Evolutionary conservation across 1,284 basidiomycete genomes (phyloP).

Genomic region (Malassezia obtusa): DNA sequence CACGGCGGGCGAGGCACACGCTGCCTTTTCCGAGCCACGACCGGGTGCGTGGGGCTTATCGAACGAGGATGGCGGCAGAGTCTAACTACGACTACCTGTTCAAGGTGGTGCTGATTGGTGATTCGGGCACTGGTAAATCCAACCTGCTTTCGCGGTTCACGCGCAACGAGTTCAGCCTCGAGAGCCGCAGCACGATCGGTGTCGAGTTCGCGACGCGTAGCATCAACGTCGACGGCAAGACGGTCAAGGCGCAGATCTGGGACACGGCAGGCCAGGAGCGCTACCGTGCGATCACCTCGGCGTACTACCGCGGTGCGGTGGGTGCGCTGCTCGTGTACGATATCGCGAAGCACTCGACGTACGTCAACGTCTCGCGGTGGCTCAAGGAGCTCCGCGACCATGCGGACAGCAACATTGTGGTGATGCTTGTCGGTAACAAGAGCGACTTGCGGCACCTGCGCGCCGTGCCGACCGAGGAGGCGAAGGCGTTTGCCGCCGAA

Average conservation of each 20-base stretch:
- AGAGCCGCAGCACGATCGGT: slow-evolving; percentile 88
- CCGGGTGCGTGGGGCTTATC: background rate
- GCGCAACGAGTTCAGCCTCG: slow-evolving; percentile 96
- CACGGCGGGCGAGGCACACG: background rate
- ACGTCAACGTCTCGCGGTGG: slow-evolving; percentile 92
- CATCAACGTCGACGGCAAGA: slow-evolving; percentile 90
- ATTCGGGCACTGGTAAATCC: slow-evolving; percentile 97
- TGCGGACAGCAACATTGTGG: slow-evolving; percentile 52
- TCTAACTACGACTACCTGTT: slow-evolving; percentile 46
- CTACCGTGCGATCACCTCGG: slow-evolving; percentile 93
- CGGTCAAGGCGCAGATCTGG: slow-evolving; percentile 98
- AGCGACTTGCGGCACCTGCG: slow-evolving; percentile 94
- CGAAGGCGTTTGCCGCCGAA: slow-evolving; percentile 53
- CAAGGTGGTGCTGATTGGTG: slow-evolving; percentile 76
- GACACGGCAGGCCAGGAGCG: slow-evolving; percentile 96
- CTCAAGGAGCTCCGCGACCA: slow-evolving; percentile 81
- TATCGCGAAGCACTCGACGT: slow-evolving; percentile 71
- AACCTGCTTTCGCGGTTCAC: slow-evolving; percentile 61
- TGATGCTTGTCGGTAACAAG: slow-evolving; percentile 60
- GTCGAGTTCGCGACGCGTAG: slow-evolving; percentile 98
- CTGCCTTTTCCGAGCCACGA: background rate
- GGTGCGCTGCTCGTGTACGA: slow-evolving; percentile 53
- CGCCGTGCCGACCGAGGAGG: slow-evolving; percentile 78
- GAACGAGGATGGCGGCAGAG: slow-evolving; percentile 31
- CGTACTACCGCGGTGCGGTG: slow-evolving; percentile 94